A percentile compares a stretch with the other conserved stretches of the same genome.
These are phyloP conservation scores for Craterostigma plantagineum DNA, from an alignment of 257 asterid species.

Conservation along the genomic window DNA sequence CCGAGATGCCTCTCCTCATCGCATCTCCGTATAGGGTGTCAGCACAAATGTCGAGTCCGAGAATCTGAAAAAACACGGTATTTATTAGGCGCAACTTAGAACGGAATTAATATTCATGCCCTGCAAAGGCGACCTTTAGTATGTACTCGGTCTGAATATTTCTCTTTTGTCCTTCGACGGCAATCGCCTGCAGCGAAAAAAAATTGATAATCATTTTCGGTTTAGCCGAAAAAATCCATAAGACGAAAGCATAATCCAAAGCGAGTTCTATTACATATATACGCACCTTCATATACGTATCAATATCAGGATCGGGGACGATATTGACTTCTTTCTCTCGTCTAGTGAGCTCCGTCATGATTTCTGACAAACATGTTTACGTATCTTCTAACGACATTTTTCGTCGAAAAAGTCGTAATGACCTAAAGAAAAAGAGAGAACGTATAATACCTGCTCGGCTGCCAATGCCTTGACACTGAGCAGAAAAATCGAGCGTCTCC, in stretches of 20 bases:
- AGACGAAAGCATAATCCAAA: neutral
- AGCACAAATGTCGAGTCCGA: constrained; percentile 28
- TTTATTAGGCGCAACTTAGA: neutral
- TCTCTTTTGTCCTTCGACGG: constrained; percentile 26
- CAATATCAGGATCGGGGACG: constrained; percentile 30
- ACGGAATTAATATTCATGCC: neutral
- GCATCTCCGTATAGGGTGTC: constrained; percentile 30
- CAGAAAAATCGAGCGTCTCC: constrained; percentile 50
- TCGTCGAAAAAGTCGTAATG: no score
- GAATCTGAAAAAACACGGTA: constrained; percentile 17
- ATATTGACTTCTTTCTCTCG: constrained; percentile 30
- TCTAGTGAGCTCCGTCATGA: constrained; percentile 18
- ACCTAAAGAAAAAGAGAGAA: neutral
- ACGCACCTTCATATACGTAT: constrained; percentile 40
- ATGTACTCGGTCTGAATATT: constrained; percentile 32
- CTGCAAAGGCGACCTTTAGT: constrained; percentile 14
- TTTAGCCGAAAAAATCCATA: no score
- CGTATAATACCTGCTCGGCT: constrained; percentile 23
- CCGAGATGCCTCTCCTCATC: constrained; percentile 36
- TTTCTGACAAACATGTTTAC: constrained; percentile 12
- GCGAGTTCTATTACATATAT: neutral
- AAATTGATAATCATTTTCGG: neutral
- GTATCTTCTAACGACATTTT: neutral
- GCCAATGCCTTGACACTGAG: constrained; percentile 47
- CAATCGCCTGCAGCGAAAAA: constrained; percentile 25